A percentile compares a stretch with the other conserved stretches of the same genome.
phyloP scores from a whole-genome alignment of 2,329 filamentous ascomycete genomes.

The Capronia coronata region DNA sequence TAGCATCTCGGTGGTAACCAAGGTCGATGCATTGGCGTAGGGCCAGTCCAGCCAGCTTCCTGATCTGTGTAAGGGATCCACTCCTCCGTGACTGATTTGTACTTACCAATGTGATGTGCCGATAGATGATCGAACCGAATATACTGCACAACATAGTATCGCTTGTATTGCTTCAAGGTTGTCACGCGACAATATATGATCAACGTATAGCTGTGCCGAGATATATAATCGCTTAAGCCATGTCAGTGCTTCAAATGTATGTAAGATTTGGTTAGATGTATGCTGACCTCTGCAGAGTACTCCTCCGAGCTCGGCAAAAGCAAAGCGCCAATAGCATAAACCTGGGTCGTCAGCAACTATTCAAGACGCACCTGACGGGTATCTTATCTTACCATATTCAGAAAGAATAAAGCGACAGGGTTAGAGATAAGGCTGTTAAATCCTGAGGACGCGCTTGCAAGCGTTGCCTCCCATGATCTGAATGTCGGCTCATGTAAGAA shows the following conservation, averaged over 20 bases:
- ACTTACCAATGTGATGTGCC: slow-evolving; percentile 31
- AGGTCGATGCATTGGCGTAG: slow-evolving; percentile 34
- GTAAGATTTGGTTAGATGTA: not conserved
- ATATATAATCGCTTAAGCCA: slow-evolving; percentile 19
- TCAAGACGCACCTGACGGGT: not conserved
- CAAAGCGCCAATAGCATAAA: slow-evolving; percentile 29
- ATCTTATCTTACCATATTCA: not conserved
- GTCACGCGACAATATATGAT: slow-evolving; percentile 25
- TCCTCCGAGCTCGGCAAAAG: slow-evolving; percentile 17
- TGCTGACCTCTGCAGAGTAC: slow-evolving; percentile 19
- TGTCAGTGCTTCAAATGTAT: slow-evolving; percentile 1
- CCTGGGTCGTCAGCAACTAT: slow-evolving; percentile 13
- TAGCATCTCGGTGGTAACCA: slow-evolving; percentile 31
- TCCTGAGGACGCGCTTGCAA: not conserved
- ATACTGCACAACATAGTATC: slow-evolving; percentile 32
- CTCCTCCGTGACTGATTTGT: too few species aligned
- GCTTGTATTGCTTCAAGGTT: slow-evolving; percentile 34
- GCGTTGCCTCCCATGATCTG: slow-evolving; percentile 26
- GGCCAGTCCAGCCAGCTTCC: slow-evolving; percentile 32
- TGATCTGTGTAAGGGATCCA: slow-evolving; percentile 7
- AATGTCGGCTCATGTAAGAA: slow-evolving; percentile 29
- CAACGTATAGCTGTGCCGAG: slow-evolving; percentile 22
- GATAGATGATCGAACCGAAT: slow-evolving; percentile 28
- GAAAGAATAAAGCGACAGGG: slow-evolving; percentile 1
- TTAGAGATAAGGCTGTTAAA: not conserved